Evolutionary conservation across 257 asterid species (phyloP).

Genomic region (Penstemon davidsonii): DNA sequence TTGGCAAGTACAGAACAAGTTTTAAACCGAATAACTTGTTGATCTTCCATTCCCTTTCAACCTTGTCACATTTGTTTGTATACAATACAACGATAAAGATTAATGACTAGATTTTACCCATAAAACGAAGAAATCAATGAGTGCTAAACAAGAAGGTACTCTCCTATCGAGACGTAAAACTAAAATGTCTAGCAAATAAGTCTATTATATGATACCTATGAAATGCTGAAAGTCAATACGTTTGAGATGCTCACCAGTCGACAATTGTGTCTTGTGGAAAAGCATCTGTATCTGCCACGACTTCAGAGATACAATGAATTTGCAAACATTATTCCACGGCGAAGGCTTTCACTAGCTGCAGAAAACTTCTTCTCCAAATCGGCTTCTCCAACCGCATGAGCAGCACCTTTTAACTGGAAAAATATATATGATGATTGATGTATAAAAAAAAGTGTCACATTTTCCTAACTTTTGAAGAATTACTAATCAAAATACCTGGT

Average conservation of each 20-base stretch:
- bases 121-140: background rate
- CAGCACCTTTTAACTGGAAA: conserved; percentile 82
- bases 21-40: background rate
- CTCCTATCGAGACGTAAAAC: conserved; percentile 9
- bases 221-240: background rate
- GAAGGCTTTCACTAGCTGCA: conserved; percentile 89
- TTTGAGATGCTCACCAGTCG: too few species aligned
- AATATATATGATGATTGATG: background rate
- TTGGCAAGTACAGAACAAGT: too few species aligned
- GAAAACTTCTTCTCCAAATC: conserved; percentile 75
- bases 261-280: background rate
- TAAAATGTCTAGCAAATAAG: conserved; percentile 12
- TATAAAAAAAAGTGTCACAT: background rate
- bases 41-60: background rate
- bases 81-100: background rate
- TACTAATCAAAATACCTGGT: conserved; percentile 55
- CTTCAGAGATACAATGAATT: conserved; percentile 79
- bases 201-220: background rate
- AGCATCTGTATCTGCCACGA: conserved; percentile 5
- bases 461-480: conserved; percentile 1
- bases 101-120: background rate
- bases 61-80: background rate
- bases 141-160: background rate
- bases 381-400: conserved; percentile 90
- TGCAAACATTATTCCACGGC: conserved; percentile 97